These are phyloP conservation scores for Tulasnella sp. DNA, from an alignment of 768 basidiomycete genomes.

Conservation along the genomic window DNA sequence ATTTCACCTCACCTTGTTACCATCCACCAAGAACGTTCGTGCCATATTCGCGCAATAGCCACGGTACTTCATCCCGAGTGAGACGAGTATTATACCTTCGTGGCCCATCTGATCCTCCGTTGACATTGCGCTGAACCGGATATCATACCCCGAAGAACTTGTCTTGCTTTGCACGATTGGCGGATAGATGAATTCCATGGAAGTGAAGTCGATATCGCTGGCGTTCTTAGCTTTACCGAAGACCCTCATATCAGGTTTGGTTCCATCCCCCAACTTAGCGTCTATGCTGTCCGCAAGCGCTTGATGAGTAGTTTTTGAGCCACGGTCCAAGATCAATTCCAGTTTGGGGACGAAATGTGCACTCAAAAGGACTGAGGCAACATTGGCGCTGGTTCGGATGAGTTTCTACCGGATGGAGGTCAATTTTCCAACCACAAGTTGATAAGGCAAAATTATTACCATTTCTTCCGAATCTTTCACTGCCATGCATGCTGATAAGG, in stretches of 20 bases:
- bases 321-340: conserved; percentile 84
- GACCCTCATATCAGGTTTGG: conserved; percentile 85
- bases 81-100: conserved; percentile 80
- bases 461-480: conserved; percentile 89
- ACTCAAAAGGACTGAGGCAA: conserved; percentile 79
- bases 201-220: conserved; percentile 56
- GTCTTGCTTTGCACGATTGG: conserved; percentile 94
- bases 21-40: conserved; percentile 92
- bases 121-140: conserved; percentile 80
- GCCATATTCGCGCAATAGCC: conserved; percentile 90
- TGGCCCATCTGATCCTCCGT: conserved; percentile 73
- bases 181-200: conserved; percentile 87
- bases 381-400: conserved; percentile 59
- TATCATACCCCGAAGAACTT: conserved; percentile 74
- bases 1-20: conserved; percentile 54
- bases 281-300: conserved; percentile 80
- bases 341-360: conserved; percentile 82
- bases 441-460: conserved; percentile 42
- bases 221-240: conserved; percentile 70
- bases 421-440: neutral
- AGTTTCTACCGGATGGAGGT: conserved; percentile 49
- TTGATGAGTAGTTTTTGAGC: conserved; percentile 85
- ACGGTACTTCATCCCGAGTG: conserved; percentile 85
- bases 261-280: conserved; percentile 74
- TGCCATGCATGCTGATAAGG: conserved; percentile 70